Conservation (phyloP, 208 protist genomes). For the Acanthamoeba triangularis region DNA sequence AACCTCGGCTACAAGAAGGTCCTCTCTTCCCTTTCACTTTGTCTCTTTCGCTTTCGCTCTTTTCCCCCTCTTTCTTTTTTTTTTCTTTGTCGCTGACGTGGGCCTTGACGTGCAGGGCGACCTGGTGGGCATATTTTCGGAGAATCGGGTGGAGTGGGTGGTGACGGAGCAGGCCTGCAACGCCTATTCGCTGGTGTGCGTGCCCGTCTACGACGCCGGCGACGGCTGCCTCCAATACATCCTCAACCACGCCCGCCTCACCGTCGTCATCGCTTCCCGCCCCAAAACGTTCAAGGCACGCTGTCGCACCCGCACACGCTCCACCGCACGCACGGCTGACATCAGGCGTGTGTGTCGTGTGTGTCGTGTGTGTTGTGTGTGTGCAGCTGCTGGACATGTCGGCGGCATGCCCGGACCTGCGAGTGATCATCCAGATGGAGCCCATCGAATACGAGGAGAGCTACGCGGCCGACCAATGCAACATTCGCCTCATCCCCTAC, state of each 20-base stretch:
- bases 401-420: slow-evolving; percentile 50
- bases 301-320: not conserved
- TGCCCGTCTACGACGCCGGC: slow-evolving; percentile 89
- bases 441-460: slow-evolving; percentile 72
- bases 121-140: slow-evolving; percentile 83
- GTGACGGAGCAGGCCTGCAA: slow-evolving; percentile 81
- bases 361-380: too few relatives aligned
- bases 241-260: slow-evolving; percentile 86
- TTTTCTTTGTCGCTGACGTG: not conserved
- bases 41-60: not conserved
- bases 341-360: not conserved
- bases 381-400: slow-evolving; percentile 40
- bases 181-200: slow-evolving; percentile 79
- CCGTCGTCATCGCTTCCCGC: slow-evolving; percentile 72
- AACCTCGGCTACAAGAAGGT: slow-evolving; percentile 70
- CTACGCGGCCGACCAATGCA: slow-evolving; percentile 41
- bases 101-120: slow-evolving; percentile 27
- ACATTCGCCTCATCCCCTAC: slow-evolving; percentile 61
- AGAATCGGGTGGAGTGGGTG: slow-evolving; percentile 87
- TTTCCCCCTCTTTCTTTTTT: not conserved
- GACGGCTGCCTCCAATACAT: slow-evolving; percentile 85
- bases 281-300: slow-evolving; percentile 81
- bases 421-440: slow-evolving; percentile 75
- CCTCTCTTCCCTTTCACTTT: not conserved
- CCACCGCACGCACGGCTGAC: not conserved